A percentile compares a stretch with the other conserved stretches of the same genome.
phyloP scores from a whole-genome alignment of 805 yeast species.

The Komagataella ulmi region DNA sequence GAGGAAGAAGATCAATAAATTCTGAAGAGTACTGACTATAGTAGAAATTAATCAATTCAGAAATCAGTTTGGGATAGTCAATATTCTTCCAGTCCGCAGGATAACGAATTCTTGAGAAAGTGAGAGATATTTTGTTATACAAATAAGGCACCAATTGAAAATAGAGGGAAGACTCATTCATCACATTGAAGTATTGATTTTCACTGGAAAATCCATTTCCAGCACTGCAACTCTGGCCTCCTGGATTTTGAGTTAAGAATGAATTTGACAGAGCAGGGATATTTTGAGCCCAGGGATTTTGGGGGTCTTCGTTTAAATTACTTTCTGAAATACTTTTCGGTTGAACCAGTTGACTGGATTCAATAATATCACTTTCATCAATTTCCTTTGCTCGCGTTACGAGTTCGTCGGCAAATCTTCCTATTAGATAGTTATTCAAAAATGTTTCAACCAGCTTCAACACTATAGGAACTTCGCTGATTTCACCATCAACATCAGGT shows the following conservation, averaged over 20 bases:
- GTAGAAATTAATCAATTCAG: slow-evolving; percentile 20
- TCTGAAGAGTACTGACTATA: slow-evolving; percentile 20
- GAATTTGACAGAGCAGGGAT: neutral
- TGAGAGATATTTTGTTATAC: slow-evolving; percentile 12
- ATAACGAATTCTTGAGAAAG: slow-evolving; percentile 12
- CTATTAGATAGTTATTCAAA: slow-evolving; percentile 17
- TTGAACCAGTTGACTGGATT: neutral
- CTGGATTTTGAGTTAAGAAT: neutral
- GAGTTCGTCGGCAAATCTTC: slow-evolving; percentile 19
- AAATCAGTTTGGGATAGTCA: slow-evolving; percentile 15
- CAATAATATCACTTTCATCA: slow-evolving; percentile 10
- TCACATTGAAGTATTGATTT: slow-evolving; percentile 11
- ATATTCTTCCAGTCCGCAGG: slow-evolving; percentile 11
- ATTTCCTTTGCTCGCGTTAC: slow-evolving; percentile 20
- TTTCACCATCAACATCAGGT: neutral
- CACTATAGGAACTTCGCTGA: slow-evolving; percentile 3
- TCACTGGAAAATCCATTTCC: slow-evolving; percentile 1
- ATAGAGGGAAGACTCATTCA: slow-evolving; percentile 19
- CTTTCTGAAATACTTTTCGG: neutral
- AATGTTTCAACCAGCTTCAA: slow-evolving; percentile 4
- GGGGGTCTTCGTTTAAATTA: slow-evolving; percentile 8
- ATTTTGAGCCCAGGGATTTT: slow-evolving; percentile 22
- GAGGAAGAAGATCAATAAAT: slow-evolving; percentile 18
- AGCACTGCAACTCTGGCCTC: neutral
- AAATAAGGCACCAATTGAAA: slow-evolving; percentile 22